A percentile compares a stretch with the other conserved stretches of the same genome.
Conservation (phyloP, 768 basidiomycete species). For the Leccinum obscurum region DNA sequence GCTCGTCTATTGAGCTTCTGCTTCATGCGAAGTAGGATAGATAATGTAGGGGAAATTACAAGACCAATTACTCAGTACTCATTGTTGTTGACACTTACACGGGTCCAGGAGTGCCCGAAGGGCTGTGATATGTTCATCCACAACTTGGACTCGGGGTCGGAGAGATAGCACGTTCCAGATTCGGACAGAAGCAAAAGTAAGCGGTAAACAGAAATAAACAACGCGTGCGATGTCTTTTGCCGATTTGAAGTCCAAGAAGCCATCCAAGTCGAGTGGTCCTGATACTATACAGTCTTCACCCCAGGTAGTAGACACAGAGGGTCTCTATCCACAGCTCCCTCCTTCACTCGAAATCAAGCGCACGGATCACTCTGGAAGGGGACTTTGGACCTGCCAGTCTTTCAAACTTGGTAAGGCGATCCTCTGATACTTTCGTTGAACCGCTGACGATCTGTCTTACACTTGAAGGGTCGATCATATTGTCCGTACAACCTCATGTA, state of each 20-base stretch:
- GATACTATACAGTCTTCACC: constrained; percentile 26
- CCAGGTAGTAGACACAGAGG: constrained; percentile 14
- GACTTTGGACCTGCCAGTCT: constrained; percentile 41
- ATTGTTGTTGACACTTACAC: no score
- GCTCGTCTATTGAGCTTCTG: no score
- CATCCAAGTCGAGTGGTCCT: constrained; percentile 29
- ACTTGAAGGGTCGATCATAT: constrained; percentile 54
- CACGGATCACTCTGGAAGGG: constrained; percentile 42
- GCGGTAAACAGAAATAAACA: no score
- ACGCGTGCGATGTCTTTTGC: constrained; percentile 33
- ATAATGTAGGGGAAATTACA: no score
- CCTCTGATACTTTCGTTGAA: neutral
- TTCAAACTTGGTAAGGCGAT: constrained; percentile 39
- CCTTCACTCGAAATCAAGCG: constrained; percentile 40
- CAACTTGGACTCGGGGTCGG: no score
- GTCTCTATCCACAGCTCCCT: constrained; percentile 37
- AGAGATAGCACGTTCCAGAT: no score
- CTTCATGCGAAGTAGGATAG: no score
- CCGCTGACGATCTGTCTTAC: neutral
- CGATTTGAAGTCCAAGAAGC: constrained; percentile 32
- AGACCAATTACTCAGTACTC: no score
- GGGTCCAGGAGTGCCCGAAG: no score
- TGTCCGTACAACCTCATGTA: constrained; percentile 60
- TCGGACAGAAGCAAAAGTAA: no score
- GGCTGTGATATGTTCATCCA: no score